Evolutionary conservation across 305 asterid species (phyloP).

Genomic region (Andrographis paniculata): DNA sequence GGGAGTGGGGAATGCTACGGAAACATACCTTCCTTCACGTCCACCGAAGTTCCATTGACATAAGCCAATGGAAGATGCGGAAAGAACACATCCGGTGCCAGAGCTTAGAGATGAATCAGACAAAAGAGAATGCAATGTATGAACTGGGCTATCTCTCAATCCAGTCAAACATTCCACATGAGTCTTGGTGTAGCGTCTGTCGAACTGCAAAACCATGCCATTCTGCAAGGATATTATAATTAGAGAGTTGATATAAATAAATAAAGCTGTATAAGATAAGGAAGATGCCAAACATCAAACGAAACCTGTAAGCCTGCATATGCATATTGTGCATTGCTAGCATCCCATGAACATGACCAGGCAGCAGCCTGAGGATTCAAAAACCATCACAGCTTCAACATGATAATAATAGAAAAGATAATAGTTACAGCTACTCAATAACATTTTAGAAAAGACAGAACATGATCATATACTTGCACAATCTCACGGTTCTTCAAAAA

Average conservation of each 20-base stretch:
- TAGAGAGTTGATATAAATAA: conserved; percentile 13
- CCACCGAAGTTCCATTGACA: conserved; percentile 77
- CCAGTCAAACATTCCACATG: conserved; percentile 61
- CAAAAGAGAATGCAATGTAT: conserved; percentile 52
- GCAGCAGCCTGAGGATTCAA: conserved; percentile 61
- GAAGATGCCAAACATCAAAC: conserved; percentile 10
- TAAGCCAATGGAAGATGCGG: conserved; percentile 85
- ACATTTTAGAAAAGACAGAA: conserved; percentile 4
- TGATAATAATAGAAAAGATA: neutral
- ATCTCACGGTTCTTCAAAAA: neutral
- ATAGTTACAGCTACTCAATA: neutral
- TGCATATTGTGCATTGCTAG: conserved; percentile 39
- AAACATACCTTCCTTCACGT: conserved; percentile 38
- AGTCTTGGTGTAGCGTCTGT: conserved; percentile 54
- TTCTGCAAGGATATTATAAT: conserved; percentile 43
- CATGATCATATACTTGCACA: neutral
- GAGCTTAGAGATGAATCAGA: conserved; percentile 29
- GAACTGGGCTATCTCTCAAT: conserved; percentile 54
- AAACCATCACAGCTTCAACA: conserved; percentile 7
- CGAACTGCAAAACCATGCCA: conserved; percentile 77
- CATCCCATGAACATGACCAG: conserved; percentile 97
- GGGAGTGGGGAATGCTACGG: neutral
- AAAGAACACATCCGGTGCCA: conserved; percentile 48
- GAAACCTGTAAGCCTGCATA: conserved; percentile 98
- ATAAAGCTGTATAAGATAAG: conserved; percentile 6